Conservation (phyloP, 495 filamentous ascomycete species). For the Penicillium flavigenum region DNA sequence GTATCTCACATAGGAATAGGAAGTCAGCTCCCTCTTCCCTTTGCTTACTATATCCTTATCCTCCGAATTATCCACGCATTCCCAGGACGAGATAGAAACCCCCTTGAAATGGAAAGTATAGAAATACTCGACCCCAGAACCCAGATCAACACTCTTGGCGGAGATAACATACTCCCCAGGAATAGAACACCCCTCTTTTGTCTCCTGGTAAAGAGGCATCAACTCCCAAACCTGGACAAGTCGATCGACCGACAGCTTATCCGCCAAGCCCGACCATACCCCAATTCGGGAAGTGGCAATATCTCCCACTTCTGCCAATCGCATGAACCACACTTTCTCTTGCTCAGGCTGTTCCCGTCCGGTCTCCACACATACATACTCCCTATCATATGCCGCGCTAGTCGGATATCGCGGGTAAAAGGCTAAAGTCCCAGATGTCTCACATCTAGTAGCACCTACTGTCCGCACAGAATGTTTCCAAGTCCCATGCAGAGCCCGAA, state of each 20-base stretch:
- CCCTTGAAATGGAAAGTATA: conserved; percentile 38
- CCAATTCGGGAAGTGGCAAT: conserved; percentile 13
- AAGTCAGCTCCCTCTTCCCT: neutral
- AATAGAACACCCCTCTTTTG: neutral
- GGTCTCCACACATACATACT: conserved; percentile 35
- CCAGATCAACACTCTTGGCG: neutral
- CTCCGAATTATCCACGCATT: conserved; percentile 7
- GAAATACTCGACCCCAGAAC: neutral
- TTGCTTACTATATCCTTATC: neutral
- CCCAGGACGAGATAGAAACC: conserved; percentile 35
- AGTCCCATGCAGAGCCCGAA: conserved; percentile 68
- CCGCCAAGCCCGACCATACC: conserved; percentile 6
- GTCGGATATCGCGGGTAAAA: conserved; percentile 58
- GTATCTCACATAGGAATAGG: neutral
- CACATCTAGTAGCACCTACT: conserved; percentile 19
- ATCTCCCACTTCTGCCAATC: conserved; percentile 12
- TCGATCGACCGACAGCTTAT: neutral
- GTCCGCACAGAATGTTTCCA: conserved; percentile 61
- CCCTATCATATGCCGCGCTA: conserved; percentile 22
- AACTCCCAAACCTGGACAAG: conserved; percentile 3
- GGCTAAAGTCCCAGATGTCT: conserved; percentile 50
- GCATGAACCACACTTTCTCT: conserved; percentile 11
- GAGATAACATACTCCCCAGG: conserved; percentile 21
- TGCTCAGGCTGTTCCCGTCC: neutral
- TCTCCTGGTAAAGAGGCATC: conserved; percentile 10